Evolutionary conservation across 148 eudicot genomes (phyloP), one percentile per base, ranked within the genome.

Genomic region (Persicaria maculosa): DNA sequence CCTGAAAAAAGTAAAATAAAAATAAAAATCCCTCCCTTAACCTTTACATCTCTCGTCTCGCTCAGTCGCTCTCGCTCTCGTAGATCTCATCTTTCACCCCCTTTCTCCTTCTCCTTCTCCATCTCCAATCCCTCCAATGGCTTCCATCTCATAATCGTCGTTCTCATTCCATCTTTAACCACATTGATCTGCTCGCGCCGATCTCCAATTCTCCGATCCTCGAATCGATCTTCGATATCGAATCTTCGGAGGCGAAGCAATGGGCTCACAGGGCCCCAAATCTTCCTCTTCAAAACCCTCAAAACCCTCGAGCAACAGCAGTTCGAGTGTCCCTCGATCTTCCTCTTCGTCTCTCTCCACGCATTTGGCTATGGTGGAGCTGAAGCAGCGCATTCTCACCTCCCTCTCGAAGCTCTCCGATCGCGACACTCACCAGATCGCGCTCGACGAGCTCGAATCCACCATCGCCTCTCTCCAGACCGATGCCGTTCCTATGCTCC

Each of bases 371-470:
- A 92, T 89, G 91, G 82, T 95, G 22, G 99, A 95, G 78, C 85
- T 92, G 7, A 95, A 95, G 80, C 99, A 95, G 44, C 75, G 85
- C 68, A 85, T 90, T 80, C 78, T 95, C 10, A 92, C 83, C 3
- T 90, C 99, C 1, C 81, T 95, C 36, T 85, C 96, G 4, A 95
- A 92, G 73, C 90, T 95, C 47, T 86, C 99, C 6, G 99, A 95
- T 64, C 75, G 99, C n/a, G 99, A 92, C 79, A 95, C 99, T 48
- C 93, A 92, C 73, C 94, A 92, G 84, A 92, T 95, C 86, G 99
- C 89, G 17, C 81, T 90, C 44, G 92, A 90, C 44, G 99, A 95
- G 83, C 89, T 95, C 22, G 96, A 95, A 70, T 74, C 79, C 47
- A 73, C 83, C 71, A 88, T 95, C 53, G 76, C 85, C 50, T 81